Evolutionary conservation across 2,329 filamentous ascomycete species (phyloP).

Genomic region (Fusarium verrucosum): DNA sequence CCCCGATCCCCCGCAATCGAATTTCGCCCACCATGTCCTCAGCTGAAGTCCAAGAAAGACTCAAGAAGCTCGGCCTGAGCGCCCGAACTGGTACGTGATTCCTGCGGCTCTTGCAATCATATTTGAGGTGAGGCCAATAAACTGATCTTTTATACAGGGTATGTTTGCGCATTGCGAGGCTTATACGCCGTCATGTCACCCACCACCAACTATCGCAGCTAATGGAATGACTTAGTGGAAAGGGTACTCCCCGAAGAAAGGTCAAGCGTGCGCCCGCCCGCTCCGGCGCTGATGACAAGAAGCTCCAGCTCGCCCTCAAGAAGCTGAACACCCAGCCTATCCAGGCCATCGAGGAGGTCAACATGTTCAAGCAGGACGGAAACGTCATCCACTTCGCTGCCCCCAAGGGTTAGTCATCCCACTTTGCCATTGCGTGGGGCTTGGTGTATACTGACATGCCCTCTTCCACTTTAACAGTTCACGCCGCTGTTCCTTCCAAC

Average conservation of each 20-base stretch:
- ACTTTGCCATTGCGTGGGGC: constrained; percentile 22
- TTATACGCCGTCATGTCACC: constrained; percentile 21
- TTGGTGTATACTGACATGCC: constrained; percentile 36
- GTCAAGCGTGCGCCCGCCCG: constrained; percentile 97
- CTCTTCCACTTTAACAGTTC: constrained; percentile 67
- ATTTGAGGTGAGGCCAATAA: not conserved
- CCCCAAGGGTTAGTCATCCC: constrained; percentile 81
- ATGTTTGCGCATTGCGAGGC: constrained; percentile 42
- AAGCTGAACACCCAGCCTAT: constrained; percentile 99
- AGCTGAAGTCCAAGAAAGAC: constrained; percentile 64
- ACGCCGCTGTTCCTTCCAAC: constrained; percentile 96
- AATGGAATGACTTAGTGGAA: constrained; percentile 70
- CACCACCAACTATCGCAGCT: constrained; percentile 41
- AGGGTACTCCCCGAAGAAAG: constrained; percentile 97
- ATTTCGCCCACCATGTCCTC: constrained; percentile 56
- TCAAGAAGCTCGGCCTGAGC: constrained; percentile 65
- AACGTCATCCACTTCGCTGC: constrained; percentile 99
- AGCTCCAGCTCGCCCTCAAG: constrained; percentile 96
- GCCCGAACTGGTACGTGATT: constrained; percentile 73
- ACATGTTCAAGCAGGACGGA: constrained; percentile 99
- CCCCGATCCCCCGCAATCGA: constrained; percentile 46
- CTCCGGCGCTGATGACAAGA: constrained; percentile 98
- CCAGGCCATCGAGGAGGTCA: constrained; percentile 99
- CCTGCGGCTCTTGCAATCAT: constrained; percentile 3
- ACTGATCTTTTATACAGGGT: constrained; percentile 48